phyloP scores from a whole-genome alignment of 768 basidiomycete genomes.

The Strobilomyces echinocephalus region DNA sequence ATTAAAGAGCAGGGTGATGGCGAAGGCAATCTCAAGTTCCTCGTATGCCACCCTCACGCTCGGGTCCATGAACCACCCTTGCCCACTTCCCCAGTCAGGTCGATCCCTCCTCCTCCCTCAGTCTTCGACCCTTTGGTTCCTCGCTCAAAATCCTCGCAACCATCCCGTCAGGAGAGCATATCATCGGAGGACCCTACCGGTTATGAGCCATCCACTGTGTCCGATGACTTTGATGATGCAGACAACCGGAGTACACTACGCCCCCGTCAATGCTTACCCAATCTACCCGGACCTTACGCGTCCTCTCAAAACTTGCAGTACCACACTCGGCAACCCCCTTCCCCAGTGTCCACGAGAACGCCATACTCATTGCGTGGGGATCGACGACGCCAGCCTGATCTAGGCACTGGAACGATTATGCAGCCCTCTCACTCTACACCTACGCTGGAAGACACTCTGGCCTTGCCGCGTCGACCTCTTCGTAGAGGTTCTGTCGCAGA shows the following conservation, averaged over 20 bases:
- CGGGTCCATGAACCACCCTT: conserved; percentile 51
- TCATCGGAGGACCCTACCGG: conserved; percentile 64
- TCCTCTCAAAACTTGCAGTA: conserved; percentile 38
- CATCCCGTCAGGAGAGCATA: conserved; percentile 63
- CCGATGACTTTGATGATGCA: conserved; percentile 55
- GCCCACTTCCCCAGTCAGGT: conserved; percentile 38
- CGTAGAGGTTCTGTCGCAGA: conserved; percentile 28
- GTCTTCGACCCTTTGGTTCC: conserved; percentile 46
- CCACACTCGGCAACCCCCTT: conserved; percentile 36
- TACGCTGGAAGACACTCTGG: conserved; percentile 29
- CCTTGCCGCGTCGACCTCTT: conserved; percentile 21
- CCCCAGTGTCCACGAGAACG: conserved; percentile 29
- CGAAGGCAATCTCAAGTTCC: conserved; percentile 78
- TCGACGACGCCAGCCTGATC: conserved; percentile 26
- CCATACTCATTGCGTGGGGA: conserved; percentile 22
- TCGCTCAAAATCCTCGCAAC: conserved; percentile 41
- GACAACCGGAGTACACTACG: conserved; percentile 47
- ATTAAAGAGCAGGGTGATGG: conserved; percentile 71
- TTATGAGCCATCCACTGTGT: conserved; percentile 58
- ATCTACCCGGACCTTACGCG: conserved; percentile 27
- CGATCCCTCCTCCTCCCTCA: conserved; percentile 49
- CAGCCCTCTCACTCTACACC: conserved; percentile 27
- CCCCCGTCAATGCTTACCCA: conserved; percentile 31
- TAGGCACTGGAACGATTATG: conserved; percentile 15
- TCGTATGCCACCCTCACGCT: conserved; percentile 65